These are phyloP conservation scores for Aphanomyces euteiches DNA, from an alignment of 352 stramenopile species.

Conservation along the genomic window DNA sequence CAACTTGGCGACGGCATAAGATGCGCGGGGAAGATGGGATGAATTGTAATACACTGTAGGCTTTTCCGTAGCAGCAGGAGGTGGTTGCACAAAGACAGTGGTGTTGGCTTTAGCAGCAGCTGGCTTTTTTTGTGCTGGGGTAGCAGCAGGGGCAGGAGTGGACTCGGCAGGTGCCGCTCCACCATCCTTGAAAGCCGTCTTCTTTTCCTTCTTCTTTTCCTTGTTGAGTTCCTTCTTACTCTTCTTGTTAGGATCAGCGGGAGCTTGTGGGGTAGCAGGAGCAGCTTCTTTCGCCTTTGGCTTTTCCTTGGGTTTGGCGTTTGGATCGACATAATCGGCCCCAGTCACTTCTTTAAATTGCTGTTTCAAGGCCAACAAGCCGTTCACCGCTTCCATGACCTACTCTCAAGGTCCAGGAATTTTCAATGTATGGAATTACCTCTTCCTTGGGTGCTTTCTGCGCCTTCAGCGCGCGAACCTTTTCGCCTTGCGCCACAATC, in stretches of 20 bases:
- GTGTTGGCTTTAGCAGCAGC: slow-evolving; percentile 35
- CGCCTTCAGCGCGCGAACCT: slow-evolving; percentile 69
- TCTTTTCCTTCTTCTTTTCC: slow-evolving; percentile 82
- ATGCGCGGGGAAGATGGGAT: slow-evolving; percentile 53
- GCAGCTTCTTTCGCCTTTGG: slow-evolving; percentile 36
- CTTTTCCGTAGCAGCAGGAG: slow-evolving; percentile 35
- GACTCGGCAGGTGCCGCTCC: not conserved
- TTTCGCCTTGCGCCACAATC: slow-evolving; percentile 63
- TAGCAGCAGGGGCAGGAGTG: slow-evolving; percentile 22
- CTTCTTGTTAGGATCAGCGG: slow-evolving; percentile 58
- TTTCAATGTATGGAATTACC: not conserved
- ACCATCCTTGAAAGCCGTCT: slow-evolving; percentile 61
- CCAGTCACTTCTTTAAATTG: slow-evolving; percentile 74
- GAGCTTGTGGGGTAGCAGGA: slow-evolving; percentile 17
- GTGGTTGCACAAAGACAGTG: slow-evolving; percentile 33
- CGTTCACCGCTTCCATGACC: slow-evolving; percentile 49
- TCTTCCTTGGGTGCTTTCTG: slow-evolving; percentile 53
- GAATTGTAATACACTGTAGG: slow-evolving; percentile 61
- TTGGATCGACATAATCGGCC: slow-evolving; percentile 61
- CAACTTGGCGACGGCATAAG: slow-evolving; percentile 62
- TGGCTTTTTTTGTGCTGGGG: slow-evolving; percentile 12
- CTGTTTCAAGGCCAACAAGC: slow-evolving; percentile 65
- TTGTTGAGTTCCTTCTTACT: slow-evolving; percentile 88
- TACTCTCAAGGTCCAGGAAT: slow-evolving; percentile 9
- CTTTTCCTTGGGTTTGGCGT: slow-evolving; percentile 55